Evolutionary conservation across 257 asterid species (phyloP).

Genomic region (Nyctanthes arbortristis): DNA sequence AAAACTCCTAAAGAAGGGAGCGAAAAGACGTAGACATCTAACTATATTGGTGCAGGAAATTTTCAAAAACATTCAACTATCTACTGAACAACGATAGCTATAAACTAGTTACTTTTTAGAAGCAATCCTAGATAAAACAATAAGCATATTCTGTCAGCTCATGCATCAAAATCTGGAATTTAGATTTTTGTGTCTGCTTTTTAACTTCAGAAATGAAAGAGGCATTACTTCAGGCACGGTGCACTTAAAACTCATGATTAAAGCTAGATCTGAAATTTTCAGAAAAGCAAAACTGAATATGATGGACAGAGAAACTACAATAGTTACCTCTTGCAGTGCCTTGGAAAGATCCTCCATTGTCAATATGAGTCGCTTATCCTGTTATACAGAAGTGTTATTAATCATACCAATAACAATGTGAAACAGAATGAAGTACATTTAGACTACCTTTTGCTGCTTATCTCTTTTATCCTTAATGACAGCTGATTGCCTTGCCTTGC

Average conservation of each 20-base stretch:
- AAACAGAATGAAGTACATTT: constrained; percentile 14
- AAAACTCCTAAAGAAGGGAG: too few species aligned
- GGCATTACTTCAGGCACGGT: too few species aligned
- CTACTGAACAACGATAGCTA: not conserved
- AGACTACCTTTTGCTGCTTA: constrained; percentile 82
- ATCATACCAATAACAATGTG: constrained; percentile 21
- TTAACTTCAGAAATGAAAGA: not conserved
- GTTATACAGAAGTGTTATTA: too few species aligned
- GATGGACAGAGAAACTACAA: not conserved
- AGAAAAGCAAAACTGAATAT: not conserved
- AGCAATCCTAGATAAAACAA: not conserved
- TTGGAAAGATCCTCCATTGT: constrained; percentile 97
- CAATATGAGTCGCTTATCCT: constrained; percentile 90
- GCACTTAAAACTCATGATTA: too few species aligned
- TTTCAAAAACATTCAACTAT: not conserved
- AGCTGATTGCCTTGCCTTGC: constrained; percentile 88
- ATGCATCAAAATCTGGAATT: not conserved
- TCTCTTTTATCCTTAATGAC: constrained; percentile 84
- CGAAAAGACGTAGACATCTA: too few species aligned
- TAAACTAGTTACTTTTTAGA: not conserved
- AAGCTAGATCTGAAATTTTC: too few species aligned
- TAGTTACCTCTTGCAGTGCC: constrained; percentile 78
- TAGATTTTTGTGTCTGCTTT: not conserved
- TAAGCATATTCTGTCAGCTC: not conserved
- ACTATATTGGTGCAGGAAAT: too few species aligned